Evolutionary conservation across 495 filamentous ascomycete genomes (phyloP).

Genomic region (Usnea hakonensis): DNA sequence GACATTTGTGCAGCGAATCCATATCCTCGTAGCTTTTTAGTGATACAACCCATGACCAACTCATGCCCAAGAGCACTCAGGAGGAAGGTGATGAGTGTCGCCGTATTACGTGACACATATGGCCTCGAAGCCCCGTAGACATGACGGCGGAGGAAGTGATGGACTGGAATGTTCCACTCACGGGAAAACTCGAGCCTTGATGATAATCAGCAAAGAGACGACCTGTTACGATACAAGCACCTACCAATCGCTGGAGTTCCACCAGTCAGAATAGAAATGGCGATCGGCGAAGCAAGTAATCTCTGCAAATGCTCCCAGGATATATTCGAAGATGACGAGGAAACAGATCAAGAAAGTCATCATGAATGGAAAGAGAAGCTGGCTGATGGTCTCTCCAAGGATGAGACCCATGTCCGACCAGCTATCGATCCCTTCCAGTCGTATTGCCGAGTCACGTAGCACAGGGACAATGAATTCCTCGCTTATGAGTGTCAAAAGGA

Average conservation of each 20-base stretch:
- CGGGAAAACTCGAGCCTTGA: slow-evolving; percentile 85
- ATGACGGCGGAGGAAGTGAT: slow-evolving; percentile 91
- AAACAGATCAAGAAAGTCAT: slow-evolving; percentile 91
- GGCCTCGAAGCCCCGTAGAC: slow-evolving; percentile 77
- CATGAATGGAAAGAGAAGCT: slow-evolving; percentile 96
- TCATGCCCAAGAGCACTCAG: slow-evolving; percentile 86
- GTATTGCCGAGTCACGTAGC: slow-evolving; percentile 62
- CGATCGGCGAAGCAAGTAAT: slow-evolving; percentile 88
- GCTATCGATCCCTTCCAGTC: slow-evolving; percentile 52
- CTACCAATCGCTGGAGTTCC: slow-evolving; percentile 57
- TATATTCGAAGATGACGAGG: slow-evolving; percentile 94
- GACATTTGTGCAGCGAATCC: slow-evolving; percentile 93
- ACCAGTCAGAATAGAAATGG: slow-evolving; percentile 97
- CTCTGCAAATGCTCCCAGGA: slow-evolving; percentile 90
- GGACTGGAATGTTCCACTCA: slow-evolving; percentile 98
- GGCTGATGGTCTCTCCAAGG: slow-evolving; percentile 83
- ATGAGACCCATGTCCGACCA: slow-evolving; percentile 64
- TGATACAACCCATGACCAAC: slow-evolving; percentile 95
- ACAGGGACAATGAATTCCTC: slow-evolving; percentile 96
- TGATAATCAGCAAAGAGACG: slow-evolving; percentile 4
- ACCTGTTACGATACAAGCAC: slow-evolving; percentile 4
- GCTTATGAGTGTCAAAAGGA: slow-evolving; percentile 79
- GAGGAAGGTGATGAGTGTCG: slow-evolving; percentile 87
- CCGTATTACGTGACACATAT: slow-evolving; percentile 66
- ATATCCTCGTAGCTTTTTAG: slow-evolving; percentile 91